phyloP scores from a whole-genome alignment of 306 rosid species.

The Begonia fuchsioides region DNA sequence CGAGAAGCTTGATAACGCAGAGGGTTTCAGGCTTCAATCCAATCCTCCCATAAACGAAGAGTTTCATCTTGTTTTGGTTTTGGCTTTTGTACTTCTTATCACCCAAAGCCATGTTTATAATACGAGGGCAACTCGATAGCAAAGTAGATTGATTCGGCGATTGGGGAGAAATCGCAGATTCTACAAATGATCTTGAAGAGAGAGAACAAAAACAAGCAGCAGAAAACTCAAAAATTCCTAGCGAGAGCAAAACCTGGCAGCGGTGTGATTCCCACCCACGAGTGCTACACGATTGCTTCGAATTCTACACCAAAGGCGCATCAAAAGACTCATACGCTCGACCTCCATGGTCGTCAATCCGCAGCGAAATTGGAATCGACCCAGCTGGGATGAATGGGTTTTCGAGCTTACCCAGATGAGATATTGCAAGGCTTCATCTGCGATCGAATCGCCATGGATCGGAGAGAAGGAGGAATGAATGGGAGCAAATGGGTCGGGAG shows the following conservation, averaged over 20 bases:
- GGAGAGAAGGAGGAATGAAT: neutral
- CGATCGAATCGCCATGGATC: neutral
- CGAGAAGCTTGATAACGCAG: slow-evolving; percentile 35
- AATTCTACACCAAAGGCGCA: slow-evolving; percentile 34
- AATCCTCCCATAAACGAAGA: slow-evolving; percentile 12
- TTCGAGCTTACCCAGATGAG: neutral
- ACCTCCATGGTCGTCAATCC: slow-evolving; percentile 32
- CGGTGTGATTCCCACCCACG: slow-evolving; percentile 89
- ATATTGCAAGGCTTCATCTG: neutral
- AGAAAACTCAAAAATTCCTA: slow-evolving; percentile 4
- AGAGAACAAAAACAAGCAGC: neutral
- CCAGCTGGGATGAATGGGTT: slow-evolving; percentile 25
- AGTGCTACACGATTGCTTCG: slow-evolving; percentile 32
- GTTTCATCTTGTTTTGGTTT: slow-evolving; percentile 15
- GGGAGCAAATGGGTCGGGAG: neutral
- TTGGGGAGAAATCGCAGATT: no score
- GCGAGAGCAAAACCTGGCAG: slow-evolving; percentile 76
- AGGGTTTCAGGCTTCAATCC: slow-evolving; percentile 17
- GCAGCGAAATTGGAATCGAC: neutral
- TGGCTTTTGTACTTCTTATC: neutral
- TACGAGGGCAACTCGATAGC: no score
- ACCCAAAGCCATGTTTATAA: neutral
- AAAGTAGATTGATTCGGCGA: no score
- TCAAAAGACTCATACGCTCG: slow-evolving; percentile 45
- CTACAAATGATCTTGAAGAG: neutral